Evolutionary conservation across 1,284 basidiomycete species (phyloP).

Genomic region (Rhizoctonia solani): DNA sequence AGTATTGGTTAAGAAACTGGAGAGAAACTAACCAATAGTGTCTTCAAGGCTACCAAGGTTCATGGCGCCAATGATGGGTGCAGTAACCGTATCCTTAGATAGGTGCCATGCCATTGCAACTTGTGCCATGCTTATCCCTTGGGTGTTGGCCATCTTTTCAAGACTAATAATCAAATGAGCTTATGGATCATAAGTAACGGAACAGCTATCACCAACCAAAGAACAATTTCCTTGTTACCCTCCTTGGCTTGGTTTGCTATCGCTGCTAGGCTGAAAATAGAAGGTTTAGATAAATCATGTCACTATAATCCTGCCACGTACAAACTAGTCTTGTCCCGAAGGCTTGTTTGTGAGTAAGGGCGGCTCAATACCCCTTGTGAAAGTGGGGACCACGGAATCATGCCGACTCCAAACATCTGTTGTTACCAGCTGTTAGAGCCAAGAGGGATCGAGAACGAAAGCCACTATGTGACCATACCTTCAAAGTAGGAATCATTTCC

Average conservation of each 20-base stretch:
- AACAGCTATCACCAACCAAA: neutral
- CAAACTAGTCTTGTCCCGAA: slow-evolving; percentile 47
- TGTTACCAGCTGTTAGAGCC: neutral
- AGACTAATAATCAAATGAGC: slow-evolving; percentile 15
- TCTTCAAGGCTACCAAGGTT: slow-evolving; percentile 56
- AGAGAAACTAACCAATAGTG: slow-evolving; percentile 45
- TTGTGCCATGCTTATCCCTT: slow-evolving; percentile 35
- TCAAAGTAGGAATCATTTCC: slow-evolving; percentile 43
- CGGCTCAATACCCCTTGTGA: slow-evolving; percentile 54
- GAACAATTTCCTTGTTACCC: neutral
- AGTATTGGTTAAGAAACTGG: neutral
- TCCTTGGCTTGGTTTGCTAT: neutral
- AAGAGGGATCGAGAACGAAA: neutral
- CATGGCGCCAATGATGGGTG: slow-evolving; percentile 60
- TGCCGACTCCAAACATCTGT: slow-evolving; percentile 46
- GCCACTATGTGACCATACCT: neutral
- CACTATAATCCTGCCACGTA: slow-evolving; percentile 40
- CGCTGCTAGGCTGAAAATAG: neutral
- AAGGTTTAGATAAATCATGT: neutral
- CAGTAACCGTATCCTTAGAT: slow-evolving; percentile 47
- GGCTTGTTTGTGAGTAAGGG: slow-evolving; percentile 48
- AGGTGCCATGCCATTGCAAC: slow-evolving; percentile 35
- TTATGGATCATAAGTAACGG: neutral
- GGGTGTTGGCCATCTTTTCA: slow-evolving; percentile 32
- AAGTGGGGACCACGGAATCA: slow-evolving; percentile 57